Conservation (phyloP, 176 grass and related monocot species). For the Carex parvula region DNA sequence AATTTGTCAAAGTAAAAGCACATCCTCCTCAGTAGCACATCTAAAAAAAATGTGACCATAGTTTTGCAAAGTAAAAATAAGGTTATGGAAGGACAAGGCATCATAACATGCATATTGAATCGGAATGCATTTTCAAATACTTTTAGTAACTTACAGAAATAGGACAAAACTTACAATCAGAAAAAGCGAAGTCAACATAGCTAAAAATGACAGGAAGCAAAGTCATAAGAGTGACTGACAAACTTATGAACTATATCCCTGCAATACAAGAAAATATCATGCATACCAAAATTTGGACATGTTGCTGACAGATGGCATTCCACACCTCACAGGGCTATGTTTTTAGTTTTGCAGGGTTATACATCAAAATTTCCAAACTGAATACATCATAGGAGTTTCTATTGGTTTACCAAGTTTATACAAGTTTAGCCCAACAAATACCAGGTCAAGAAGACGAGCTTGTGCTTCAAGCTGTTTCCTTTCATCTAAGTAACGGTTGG, state of each 20-base stretch:
- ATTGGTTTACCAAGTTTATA: neutral
- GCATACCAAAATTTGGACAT: neutral
- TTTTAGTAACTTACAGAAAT: neutral
- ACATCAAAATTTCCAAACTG: neutral
- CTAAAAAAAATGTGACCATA: neutral
- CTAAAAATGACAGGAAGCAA: neutral
- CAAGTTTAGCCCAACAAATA: slow-evolving; percentile 34
- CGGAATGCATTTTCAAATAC: neutral
- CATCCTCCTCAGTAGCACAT: neutral
- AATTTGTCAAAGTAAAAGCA: neutral
- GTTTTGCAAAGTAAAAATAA: neutral
- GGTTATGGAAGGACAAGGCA: neutral
- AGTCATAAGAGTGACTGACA: neutral
- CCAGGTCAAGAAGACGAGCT: slow-evolving; percentile 78
- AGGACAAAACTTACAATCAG: neutral
- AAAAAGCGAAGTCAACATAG: neutral
- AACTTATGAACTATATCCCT: neutral
- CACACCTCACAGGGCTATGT: neutral
- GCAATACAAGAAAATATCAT: neutral
- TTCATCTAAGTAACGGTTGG: slow-evolving; percentile 25
- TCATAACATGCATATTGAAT: neutral
- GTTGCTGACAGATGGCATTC: neutral
- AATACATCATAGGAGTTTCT: neutral
- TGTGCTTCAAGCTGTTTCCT: slow-evolving; percentile 61
- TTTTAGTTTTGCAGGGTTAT: neutral